Conservation (phyloP, 305 asterid genomes). For the Rubia peregrina region DNA sequence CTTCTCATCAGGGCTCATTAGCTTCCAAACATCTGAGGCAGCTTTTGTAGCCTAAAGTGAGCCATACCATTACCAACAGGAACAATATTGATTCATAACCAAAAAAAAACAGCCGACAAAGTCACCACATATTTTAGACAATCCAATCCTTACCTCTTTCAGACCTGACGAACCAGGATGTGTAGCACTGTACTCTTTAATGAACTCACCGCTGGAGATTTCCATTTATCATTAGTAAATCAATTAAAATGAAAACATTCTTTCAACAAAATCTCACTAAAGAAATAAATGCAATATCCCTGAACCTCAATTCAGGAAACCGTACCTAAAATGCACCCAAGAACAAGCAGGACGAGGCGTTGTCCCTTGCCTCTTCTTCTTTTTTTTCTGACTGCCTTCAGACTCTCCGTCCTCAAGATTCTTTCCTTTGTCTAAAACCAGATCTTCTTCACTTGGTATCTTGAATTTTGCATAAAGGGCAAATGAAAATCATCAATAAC, state of each 20-base stretch:
- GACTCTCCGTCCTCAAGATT: conserved; percentile 54
- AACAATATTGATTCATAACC: background rate
- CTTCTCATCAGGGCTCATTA: conserved; percentile 86
- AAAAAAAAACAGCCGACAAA: background rate
- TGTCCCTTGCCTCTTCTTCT: conserved; percentile 63
- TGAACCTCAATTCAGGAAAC: conserved; percentile 11
- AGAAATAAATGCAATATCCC: background rate
- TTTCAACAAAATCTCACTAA: background rate
- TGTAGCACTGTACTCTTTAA: conserved; percentile 88
- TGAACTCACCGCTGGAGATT: conserved; percentile 68
- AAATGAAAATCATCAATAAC: conserved; percentile 15
- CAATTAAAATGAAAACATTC: background rate
- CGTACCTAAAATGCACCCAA: conserved; percentile 95
- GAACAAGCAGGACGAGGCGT: conserved; percentile 93
- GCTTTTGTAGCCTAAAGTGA: conserved; percentile 88
- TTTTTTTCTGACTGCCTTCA: conserved; percentile 68
- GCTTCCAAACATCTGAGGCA: conserved; percentile 95
- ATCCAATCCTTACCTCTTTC: conserved; percentile 54
- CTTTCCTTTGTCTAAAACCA: conserved; percentile 44
- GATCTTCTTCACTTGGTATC: conserved; percentile 57
- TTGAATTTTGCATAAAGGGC: conserved; percentile 17
- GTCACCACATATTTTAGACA: conserved; percentile 2
- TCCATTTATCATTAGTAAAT: conserved; percentile 20
- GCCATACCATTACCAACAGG: background rate
- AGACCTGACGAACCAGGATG: conserved; percentile 96